Percentiles rank a stretch among this genome's conserved stretches.
These are phyloP conservation scores for Nepenthes gracilis DNA, from an alignment of 148 eudicot genomes.

Conservation along the genomic window DNA sequence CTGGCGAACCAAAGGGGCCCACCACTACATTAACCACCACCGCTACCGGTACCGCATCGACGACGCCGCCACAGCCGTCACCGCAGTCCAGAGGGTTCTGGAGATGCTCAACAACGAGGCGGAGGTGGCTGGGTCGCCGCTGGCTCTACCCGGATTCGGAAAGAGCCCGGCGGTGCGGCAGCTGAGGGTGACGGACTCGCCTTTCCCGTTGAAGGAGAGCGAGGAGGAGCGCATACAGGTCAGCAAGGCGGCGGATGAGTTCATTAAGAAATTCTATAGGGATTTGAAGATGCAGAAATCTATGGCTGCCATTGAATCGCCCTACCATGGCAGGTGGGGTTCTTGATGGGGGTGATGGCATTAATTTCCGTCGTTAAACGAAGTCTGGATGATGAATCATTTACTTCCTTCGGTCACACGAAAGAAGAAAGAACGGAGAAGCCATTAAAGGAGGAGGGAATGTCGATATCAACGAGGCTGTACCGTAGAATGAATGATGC, in stretches of 20 bases:
- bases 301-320: slow-evolving; percentile 29
- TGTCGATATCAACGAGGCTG: too few relatives aligned
- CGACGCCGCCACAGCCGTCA: slow-evolving; percentile 16
- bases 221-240: slow-evolving; percentile 32
- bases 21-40: slow-evolving; percentile 3
- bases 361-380: too few relatives aligned
- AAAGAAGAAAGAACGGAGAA: too few relatives aligned
- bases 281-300: slow-evolving; percentile 45
- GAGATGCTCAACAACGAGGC: slow-evolving; percentile 25
- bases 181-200: slow-evolving; percentile 65
- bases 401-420: too few relatives aligned
- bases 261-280: slow-evolving; percentile 50
- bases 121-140: slow-evolving; percentile 15
- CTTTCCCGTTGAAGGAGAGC: slow-evolving; percentile 36
- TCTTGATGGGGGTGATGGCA: too few relatives aligned
- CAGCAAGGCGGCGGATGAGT: slow-evolving; percentile 63
- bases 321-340: slow-evolving; percentile 12
- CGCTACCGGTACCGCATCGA: background rate
- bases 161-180: slow-evolving; percentile 39
- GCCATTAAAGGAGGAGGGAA: too few relatives aligned
- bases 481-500: too few relatives aligned
- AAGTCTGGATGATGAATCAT: too few relatives aligned
- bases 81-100: slow-evolving; percentile 25
- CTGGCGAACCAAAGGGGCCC: slow-evolving; percentile 1
- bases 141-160: slow-evolving; percentile 37